These are phyloP conservation scores for Colletotrichum endophyticum DNA, from an alignment of 2,329 filamentous ascomycete genomes.

Conservation along the genomic window DNA sequence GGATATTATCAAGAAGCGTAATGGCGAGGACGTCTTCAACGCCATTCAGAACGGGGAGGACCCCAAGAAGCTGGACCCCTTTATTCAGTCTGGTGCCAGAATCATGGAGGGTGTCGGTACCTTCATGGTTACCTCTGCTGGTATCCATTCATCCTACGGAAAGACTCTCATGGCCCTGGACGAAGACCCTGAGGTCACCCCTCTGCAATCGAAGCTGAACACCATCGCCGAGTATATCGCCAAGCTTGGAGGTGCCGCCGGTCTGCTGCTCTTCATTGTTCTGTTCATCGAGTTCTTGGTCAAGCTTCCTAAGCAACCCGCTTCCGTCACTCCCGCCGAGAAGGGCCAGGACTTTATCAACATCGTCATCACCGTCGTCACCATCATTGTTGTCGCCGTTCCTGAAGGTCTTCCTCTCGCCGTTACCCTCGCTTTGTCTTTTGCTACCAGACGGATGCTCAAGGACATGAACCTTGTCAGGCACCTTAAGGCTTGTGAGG, in stretches of 20 bases:
- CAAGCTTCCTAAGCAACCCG: slow-evolving; percentile 57
- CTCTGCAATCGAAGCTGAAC: slow-evolving; percentile 78
- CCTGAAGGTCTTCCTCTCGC: slow-evolving; percentile 79
- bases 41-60: slow-evolving; percentile 71
- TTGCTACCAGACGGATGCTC: slow-evolving; percentile 78
- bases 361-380: slow-evolving; percentile 80
- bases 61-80: slow-evolving; percentile 77
- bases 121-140: slow-evolving; percentile 76
- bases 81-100: slow-evolving; percentile 83
- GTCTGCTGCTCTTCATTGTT: slow-evolving; percentile 80
- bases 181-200: slow-evolving; percentile 76
- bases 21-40: slow-evolving; percentile 70
- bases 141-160: slow-evolving; percentile 76
- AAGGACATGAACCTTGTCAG: slow-evolving; percentile 80
- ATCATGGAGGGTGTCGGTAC: slow-evolving; percentile 80
- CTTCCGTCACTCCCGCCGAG: slow-evolving; percentile 61
- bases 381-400: slow-evolving; percentile 80
- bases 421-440: slow-evolving; percentile 78
- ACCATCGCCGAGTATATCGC: slow-evolving; percentile 79
- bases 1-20: slow-evolving; percentile 72
- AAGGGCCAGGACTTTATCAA: slow-evolving; percentile 82
- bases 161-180: slow-evolving; percentile 77
- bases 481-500: slow-evolving; percentile 78
- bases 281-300: slow-evolving; percentile 86
- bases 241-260: slow-evolving; percentile 77